Evolutionary conservation across 352 stramenopile genomes (phyloP).

Genomic region (Globisporangium parvum): DNA sequence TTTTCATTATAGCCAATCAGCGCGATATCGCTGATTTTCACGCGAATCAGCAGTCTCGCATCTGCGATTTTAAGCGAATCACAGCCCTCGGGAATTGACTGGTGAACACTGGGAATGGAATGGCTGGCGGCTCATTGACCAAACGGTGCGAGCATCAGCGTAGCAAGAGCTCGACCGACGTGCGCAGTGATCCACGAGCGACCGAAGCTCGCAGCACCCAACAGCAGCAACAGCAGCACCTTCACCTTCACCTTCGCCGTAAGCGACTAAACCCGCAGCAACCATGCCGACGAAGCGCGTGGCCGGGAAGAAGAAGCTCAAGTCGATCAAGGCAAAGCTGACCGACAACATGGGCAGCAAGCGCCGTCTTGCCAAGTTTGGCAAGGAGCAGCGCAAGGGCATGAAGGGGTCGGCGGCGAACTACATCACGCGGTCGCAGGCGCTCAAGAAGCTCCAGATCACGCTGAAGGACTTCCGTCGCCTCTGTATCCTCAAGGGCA

Average conservation of each 20-base stretch:
- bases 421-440: constrained; percentile 94
- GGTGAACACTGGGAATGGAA: constrained; percentile 20
- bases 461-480: constrained; percentile 98
- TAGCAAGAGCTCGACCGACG: neutral
- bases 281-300: constrained; percentile 85
- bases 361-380: constrained; percentile 74
- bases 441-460: constrained; percentile 94
- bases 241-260: neutral
- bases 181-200: too few species aligned
- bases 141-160: constrained; percentile 6
- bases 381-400: constrained; percentile 83
- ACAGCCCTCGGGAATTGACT: constrained; percentile 18
- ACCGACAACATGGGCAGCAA: constrained; percentile 81
- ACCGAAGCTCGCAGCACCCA: neutral
- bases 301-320: constrained; percentile 88
- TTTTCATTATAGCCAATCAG: constrained; percentile 21
- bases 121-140: constrained; percentile 16
- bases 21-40: neutral
- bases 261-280: neutral
- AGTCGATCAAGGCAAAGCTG: constrained; percentile 87
- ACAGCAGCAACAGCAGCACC: neutral
- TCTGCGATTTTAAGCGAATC: constrained; percentile 20
- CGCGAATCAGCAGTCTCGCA: neutral
- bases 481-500: constrained; percentile 99
- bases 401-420: constrained; percentile 83